These are phyloP conservation scores for Halenospora varia DNA, from an alignment of 495 filamentous ascomycete genomes.

Conservation along the genomic window DNA sequence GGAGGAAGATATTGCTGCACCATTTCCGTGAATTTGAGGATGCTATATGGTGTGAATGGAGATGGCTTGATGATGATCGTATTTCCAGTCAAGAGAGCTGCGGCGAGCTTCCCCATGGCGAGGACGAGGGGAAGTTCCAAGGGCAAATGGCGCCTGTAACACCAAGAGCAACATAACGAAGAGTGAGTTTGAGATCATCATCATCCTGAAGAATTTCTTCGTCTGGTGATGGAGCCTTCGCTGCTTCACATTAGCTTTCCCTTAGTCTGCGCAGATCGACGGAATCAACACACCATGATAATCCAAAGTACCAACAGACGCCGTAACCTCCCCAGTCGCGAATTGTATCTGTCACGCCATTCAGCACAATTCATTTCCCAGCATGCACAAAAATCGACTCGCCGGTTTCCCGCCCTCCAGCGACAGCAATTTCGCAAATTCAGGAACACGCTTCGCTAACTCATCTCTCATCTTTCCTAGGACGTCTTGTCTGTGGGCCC, in stretches of 20 bases:
- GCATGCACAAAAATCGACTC: conserved; percentile 1
- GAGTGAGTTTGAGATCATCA: conserved; percentile 32
- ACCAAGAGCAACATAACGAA: conserved; percentile 42
- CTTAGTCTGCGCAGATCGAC: background rate
- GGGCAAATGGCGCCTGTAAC: conserved; percentile 49
- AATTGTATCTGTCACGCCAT: conserved; percentile 18
- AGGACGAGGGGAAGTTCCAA: conserved; percentile 59
- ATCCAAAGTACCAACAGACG: conserved; percentile 7
- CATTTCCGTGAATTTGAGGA: conserved; percentile 55
- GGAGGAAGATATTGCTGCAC: conserved; percentile 50
- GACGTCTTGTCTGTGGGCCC: conserved; percentile 23
- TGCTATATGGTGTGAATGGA: conserved; percentile 55
- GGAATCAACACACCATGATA: too few relatives aligned
- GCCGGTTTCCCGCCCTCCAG: conserved; percentile 27
- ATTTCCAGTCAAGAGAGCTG: conserved; percentile 46
- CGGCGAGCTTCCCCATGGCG: conserved; percentile 38
- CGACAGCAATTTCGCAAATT: conserved; percentile 18
- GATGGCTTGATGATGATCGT: conserved; percentile 52
- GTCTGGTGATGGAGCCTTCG: background rate
- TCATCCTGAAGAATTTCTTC: conserved; percentile 34
- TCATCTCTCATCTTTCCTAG: conserved; percentile 6
- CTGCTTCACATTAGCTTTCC: background rate
- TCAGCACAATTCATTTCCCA: too few relatives aligned
- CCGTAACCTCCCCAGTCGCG: conserved; percentile 18
- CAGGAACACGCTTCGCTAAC: conserved; percentile 11